A percentile compares a stretch with the other conserved stretches of the same genome.
phyloP scores from a whole-genome alignment of 495 filamentous ascomycete species.

The Penicillium argentinense region DNA sequence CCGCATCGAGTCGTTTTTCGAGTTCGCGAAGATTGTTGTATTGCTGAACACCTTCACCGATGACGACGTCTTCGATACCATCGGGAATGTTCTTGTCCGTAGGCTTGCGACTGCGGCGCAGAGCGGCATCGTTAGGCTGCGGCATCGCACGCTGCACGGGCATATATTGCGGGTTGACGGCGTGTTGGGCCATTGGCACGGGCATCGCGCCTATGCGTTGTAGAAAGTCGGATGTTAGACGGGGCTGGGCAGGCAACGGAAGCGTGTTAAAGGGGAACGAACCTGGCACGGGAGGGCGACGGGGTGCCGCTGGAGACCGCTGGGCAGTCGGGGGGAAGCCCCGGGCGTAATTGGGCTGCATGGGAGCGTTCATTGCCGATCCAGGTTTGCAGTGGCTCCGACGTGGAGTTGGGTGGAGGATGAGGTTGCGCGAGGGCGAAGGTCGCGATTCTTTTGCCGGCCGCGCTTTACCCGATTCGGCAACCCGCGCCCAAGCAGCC shows the following conservation, averaged over 20 bases:
- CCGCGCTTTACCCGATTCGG: slow-evolving; percentile 43
- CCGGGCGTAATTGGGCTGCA: slow-evolving; percentile 47
- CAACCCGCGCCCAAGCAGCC: slow-evolving; percentile 12
- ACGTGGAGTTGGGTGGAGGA: slow-evolving; percentile 20
- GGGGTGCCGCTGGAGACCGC: slow-evolving; percentile 48
- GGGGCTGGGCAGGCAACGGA: slow-evolving; percentile 7
- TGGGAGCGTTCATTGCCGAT: slow-evolving; percentile 42
- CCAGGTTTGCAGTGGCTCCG: slow-evolving; percentile 15
- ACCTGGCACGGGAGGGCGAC: slow-evolving; percentile 44
- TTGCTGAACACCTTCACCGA: slow-evolving; percentile 77
- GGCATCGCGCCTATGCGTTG: slow-evolving; percentile 39
- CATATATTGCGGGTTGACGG: slow-evolving; percentile 43
- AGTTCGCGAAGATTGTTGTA: slow-evolving; percentile 83
- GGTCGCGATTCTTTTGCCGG: slow-evolving; percentile 45
- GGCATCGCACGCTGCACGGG: slow-evolving; percentile 42
- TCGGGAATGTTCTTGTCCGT: slow-evolving; percentile 95
- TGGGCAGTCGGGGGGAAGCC: slow-evolving; percentile 42
- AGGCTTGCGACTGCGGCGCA: slow-evolving; percentile 79
- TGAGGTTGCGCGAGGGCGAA: slow-evolving; percentile 23
- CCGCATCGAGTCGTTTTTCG: slow-evolving; percentile 86
- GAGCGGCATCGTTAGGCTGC: slow-evolving; percentile 52
- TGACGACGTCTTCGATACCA: slow-evolving; percentile 73
- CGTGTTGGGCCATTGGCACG: slow-evolving; percentile 40
- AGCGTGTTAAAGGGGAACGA: slow-evolving; percentile 23
- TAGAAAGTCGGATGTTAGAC: slow-evolving; percentile 22